Evolutionary conservation across 257 asterid species (phyloP), one percentile per base, ranked within the genome.

Genomic region (Scutellaria galericulata): DNA sequence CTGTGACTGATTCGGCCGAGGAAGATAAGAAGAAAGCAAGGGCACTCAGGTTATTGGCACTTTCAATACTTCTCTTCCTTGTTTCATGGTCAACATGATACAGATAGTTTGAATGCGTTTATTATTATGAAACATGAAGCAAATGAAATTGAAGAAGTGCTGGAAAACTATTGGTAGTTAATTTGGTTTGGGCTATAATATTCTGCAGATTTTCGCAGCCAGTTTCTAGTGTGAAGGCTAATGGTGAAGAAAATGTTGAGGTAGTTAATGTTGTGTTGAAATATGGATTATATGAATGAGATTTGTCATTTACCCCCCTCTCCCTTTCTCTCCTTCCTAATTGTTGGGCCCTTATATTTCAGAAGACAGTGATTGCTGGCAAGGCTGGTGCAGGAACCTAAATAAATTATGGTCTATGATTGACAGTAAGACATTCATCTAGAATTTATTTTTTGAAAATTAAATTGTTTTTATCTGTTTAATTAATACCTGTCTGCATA

Each of bases 11-110:
- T 80, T 41, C 90, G 2, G 83, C 56, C 39, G 99, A 95, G 86
- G 97, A 86, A 80, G 97, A 92, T 42, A 95, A 95, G 82, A 95
- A 79, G 89, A 95, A 95, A 88, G 94, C 99, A 12, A 88, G 99
- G 79, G 97, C 96, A 20, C 74, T 87, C 76, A 92, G 99, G 98
- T 95, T 67, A 46, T 46, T 77, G 54, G 41, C 47, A 59, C 72
- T 46, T 54, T 7, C 18, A 8, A 10, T 7, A n/a, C 37, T 66
- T 41, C 12, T 56, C 9, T 68, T 54, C 70, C 6, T 67, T 65
- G 8, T 65, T 1, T 71, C 14, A 0, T 6, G 20, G 61, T 54
- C 22, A 48, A 31, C 37, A 40, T 10, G 11, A 37, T 39, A 7
- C 13, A 8, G 9, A 57, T 48, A 51, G 48, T 65, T 51, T 31